Percentiles rank a stretch among this genome's conserved stretches.
phyloP scores from a whole-genome alignment of 2,329 filamentous ascomycete species.

The Biscogniauxia mediterranea region DNA sequence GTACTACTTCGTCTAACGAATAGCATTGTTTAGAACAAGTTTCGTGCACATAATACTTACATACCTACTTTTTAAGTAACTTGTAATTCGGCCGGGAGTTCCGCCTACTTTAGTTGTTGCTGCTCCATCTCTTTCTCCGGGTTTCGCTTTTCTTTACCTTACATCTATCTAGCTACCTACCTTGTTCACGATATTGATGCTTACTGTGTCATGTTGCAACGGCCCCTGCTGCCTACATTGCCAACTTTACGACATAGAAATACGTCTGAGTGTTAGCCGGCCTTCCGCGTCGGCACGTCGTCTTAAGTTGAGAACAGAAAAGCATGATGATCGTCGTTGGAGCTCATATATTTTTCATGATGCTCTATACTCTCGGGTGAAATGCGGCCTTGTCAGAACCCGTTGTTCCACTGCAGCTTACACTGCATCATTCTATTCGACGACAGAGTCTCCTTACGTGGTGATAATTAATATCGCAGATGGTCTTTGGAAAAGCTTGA shows the following conservation, averaged over 20 bases:
- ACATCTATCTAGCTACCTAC: no score
- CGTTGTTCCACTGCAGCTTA: not conserved
- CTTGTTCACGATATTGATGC: no score
- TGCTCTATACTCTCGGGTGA: conserved; percentile 2
- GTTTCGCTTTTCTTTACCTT: conserved; percentile 4
- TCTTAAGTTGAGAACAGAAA: not conserved
- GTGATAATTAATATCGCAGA: not conserved
- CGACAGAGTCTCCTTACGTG: not conserved
- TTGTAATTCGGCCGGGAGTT: not conserved
- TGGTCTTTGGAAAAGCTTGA: not conserved
- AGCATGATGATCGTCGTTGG: not conserved
- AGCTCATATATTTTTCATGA: conserved; percentile 7
- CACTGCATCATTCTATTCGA: not conserved
- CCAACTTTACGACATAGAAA: no score
- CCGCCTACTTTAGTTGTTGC: not conserved
- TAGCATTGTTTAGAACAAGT: no score
- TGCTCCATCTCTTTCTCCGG: no score
- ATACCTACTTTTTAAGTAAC: not conserved
- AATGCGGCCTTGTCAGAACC: not conserved
- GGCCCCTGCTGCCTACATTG: not conserved
- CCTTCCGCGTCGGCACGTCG: not conserved
- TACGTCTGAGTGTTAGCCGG: no score
- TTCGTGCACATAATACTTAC: not conserved
- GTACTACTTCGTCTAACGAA: not conserved
- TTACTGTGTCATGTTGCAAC: not conserved